Evolutionary conservation across 176 grass and related monocot species (phyloP), one percentile per base, ranked within the genome.

Genomic region (Neostapfia colusana): DNA sequence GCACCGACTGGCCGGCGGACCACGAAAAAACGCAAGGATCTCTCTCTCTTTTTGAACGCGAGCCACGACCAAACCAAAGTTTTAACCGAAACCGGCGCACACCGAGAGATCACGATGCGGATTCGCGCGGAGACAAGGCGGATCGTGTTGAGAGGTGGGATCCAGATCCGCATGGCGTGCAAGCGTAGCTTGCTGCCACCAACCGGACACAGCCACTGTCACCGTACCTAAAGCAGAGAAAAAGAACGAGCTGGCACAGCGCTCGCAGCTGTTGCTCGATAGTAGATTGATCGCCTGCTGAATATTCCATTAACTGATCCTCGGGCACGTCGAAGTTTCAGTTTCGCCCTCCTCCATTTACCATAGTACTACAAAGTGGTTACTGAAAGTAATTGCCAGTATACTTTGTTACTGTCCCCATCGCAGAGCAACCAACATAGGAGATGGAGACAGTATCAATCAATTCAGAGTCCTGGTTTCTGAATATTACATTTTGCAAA

Each of bases 51-150:
- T 37, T 34, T 70, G 65, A 76, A 63, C 17, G 37, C 23, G 14
- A 37, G 27, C 18, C 37, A 48, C 18, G 20, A 57, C 61, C 14
- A 23, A 75, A 63, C 54, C 55, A 78, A 71, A 65, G 25, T 66
- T 21, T 28, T 54, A 44, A 44, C 44, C 18, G 54, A 58, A 20
- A 41, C 49, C 39, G 49, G 42, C 41, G 12, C 28, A 43, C 67
- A 15, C 53, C 3, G 45, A 5, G 23, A 18, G 48, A 49, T 23
- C 3, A 26, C 28, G 36, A 38, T 66, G 28, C 39, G 75, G 27
- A 42, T 13, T 55, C 14, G 37, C 1, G 31, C 63, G 8, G 51
- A 26, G 70, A 69, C 63, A 75, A 85, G 84, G 43, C 42, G 24
- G 55, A 39, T 63, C 77, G 13, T 20, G 45, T 25, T 13, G 25